Percentiles rank a stretch among this genome's conserved stretches.
These are phyloP conservation scores for Ganoderma lingzhi DNA, from an alignment of 1,284 basidiomycete species.

Conservation along the genomic window DNA sequence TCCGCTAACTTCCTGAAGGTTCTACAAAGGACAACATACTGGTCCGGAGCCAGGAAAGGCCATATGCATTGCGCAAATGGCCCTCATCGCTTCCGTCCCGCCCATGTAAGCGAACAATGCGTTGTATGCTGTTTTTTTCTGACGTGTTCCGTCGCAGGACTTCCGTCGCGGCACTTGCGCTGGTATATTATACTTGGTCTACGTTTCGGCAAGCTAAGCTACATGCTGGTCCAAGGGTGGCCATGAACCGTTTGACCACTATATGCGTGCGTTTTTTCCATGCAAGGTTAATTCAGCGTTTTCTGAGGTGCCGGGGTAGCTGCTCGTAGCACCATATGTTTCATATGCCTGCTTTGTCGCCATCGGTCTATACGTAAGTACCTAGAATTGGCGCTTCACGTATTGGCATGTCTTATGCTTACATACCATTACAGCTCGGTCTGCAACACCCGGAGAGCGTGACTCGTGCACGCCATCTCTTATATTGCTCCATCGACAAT, in stretches of 20 bases:
- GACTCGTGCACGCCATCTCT: slow-evolving; percentile 32
- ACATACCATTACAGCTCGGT: slow-evolving; percentile 26
- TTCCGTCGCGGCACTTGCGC: slow-evolving; percentile 28
- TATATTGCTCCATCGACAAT: slow-evolving; percentile 40
- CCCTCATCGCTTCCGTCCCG: slow-evolving; percentile 50
- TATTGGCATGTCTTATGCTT: not conserved
- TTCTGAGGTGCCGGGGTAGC: slow-evolving; percentile 13
- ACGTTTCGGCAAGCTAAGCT: slow-evolving; percentile 22
- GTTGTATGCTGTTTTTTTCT: not conserved
- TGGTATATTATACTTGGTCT: slow-evolving; percentile 34
- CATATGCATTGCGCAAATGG: slow-evolving; percentile 55
- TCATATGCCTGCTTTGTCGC: slow-evolving; percentile 34
- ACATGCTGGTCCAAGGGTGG: not conserved
- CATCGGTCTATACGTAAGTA: slow-evolving; percentile 34
- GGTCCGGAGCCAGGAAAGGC: slow-evolving; percentile 49
- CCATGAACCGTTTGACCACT: slow-evolving; percentile 12
- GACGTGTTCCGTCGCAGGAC: slow-evolving; percentile 22
- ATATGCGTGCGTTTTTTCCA: slow-evolving; percentile 21
- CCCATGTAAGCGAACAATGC: slow-evolving; percentile 49
- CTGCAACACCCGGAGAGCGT: slow-evolving; percentile 36
- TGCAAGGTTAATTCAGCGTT: not conserved
- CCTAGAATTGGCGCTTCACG: not conserved
- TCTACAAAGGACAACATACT: slow-evolving; percentile 46
- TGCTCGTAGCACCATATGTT: slow-evolving; percentile 34
- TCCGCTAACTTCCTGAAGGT: slow-evolving; percentile 18